Evolutionary conservation across 1,284 basidiomycete species (phyloP), one percentile per base, ranked within the genome.

Genomic region (Ustilago shanxiensis): DNA sequence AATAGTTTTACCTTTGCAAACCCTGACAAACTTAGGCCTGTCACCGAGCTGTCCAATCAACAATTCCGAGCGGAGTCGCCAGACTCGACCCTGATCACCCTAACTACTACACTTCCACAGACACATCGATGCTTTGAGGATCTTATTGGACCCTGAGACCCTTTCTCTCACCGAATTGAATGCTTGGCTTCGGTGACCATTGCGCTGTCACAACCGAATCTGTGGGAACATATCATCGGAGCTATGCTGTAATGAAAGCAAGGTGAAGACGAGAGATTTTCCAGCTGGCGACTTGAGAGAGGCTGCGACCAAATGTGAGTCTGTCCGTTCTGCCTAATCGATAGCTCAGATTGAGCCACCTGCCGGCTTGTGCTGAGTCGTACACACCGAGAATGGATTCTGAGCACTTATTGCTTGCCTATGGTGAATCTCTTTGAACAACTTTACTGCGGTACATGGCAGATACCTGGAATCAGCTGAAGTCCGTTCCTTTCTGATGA

Each of bases 31-130:
- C 7, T 49, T 47, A n/a, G 26, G 7, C 18, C 41, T 31, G 13
- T 45, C 55, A 57, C 55, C 41, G 55, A 57, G 41, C 55, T 29
- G 24, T 41, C 37, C 24, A 41, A 57, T 57, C 24, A 22, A n/a
- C 5, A 13, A 11, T 57, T 45, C 55, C 4, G 55, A 57, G 55
- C 55, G 55, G 41, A 57, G 55, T 47, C 50, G 29, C 50, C n/a
- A 33, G 6, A 52, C 31, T 33, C 8, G 18, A 52, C 28, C 24
- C 26, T 49, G 26, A 49, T 26, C 16, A 26, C 11, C 13, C 2
- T 24, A 4, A 13, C 9, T 20, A 14, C 41, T 20, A n/a, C 41
- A 20, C n/a, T 44, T 7, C n/a, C 11, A n/a, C 41, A n/a, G n/a
- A 7, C n/a, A 44, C 16, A 20, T 9, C n/a, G 7, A 20, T n/a